Evolutionary conservation across 805 yeast genomes (phyloP).

Genomic region (Candida endomychidarum): DNA sequence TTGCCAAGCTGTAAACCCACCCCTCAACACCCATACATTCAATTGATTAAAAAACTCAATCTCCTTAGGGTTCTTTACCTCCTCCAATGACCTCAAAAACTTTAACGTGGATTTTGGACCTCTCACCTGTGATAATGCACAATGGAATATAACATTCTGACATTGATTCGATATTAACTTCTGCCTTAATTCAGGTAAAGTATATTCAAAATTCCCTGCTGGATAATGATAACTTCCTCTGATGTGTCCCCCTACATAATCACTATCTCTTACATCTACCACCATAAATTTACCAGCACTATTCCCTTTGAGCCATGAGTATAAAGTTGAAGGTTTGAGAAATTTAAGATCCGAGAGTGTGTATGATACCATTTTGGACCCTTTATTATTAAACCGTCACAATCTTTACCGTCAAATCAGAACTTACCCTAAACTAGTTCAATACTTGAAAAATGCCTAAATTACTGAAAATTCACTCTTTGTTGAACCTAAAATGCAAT

Average conservation of each 20-base stretch:
- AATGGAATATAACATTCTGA: conserved; percentile 76
- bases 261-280: conserved; percentile 85
- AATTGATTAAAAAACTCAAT: conserved; percentile 31
- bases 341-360: conserved; percentile 46
- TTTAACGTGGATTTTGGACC: conserved; percentile 84
- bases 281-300: conserved; percentile 48
- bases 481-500: too few relatives aligned
- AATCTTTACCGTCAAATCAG: too few relatives aligned
- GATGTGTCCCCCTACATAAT: conserved; percentile 77
- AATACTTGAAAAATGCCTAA: too few relatives aligned
- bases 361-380: conserved; percentile 17
- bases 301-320: conserved; percentile 46
- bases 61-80: conserved; percentile 24
- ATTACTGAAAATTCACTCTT: too few relatives aligned
- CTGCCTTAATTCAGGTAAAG: conserved; percentile 38
- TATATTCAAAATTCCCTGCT: conserved; percentile 41
- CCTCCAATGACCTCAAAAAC: conserved; percentile 50
- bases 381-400: too few relatives aligned
- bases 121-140: conserved; percentile 86
- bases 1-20: conserved; percentile 90
- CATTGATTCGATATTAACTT: conserved; percentile 30
- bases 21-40: conserved; percentile 68
- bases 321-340: conserved; percentile 45
- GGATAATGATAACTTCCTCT: conserved; percentile 57
- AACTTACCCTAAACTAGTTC: too few relatives aligned